These are phyloP conservation scores for Hypoxylon perforatum DNA, from an alignment of 495 filamentous ascomycete genomes.

Conservation along the genomic window DNA sequence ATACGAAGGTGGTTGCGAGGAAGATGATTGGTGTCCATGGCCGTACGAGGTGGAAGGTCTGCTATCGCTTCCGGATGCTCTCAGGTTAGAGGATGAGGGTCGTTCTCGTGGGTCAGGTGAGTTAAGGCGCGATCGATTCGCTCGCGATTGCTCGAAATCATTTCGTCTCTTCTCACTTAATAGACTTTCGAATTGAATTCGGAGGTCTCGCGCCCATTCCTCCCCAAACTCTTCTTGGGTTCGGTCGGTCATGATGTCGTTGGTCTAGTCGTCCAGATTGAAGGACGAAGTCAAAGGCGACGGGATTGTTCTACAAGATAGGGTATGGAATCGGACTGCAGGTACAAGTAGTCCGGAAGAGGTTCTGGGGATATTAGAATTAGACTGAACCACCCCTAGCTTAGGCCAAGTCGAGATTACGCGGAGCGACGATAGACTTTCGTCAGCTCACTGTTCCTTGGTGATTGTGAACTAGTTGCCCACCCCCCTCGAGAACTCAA, in stretches of 20 bases:
- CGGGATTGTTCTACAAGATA: background rate
- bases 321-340: background rate
- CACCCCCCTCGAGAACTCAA: conserved; percentile 27
- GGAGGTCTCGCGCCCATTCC: conserved; percentile 64
- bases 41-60: conserved; percentile 56
- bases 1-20: conserved; percentile 68
- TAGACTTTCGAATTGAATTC: conserved; percentile 77
- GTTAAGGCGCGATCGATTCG: conserved; percentile 51
- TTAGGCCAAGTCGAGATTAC: conserved; percentile 32
- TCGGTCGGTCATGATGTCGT: conserved; percentile 38
- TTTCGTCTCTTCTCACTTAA: conserved; percentile 82
- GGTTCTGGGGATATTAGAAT: conserved; percentile 21
- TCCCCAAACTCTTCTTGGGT: conserved; percentile 55
- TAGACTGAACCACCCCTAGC: conserved; percentile 8
- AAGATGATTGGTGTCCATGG: conserved; percentile 30
- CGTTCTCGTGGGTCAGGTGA: conserved; percentile 49
- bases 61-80: conserved; percentile 44
- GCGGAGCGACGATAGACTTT: conserved; percentile 24
- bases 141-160: conserved; percentile 70
- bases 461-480: conserved; percentile 33
- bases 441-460: conserved; percentile 30
- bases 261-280: background rate
- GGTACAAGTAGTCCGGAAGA: background rate
- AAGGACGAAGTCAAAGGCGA: background rate
- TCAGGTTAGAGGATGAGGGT: conserved; percentile 55